Evolutionary conservation across 1,284 basidiomycete genomes (phyloP).

Genomic region (Meira nashicola): DNA sequence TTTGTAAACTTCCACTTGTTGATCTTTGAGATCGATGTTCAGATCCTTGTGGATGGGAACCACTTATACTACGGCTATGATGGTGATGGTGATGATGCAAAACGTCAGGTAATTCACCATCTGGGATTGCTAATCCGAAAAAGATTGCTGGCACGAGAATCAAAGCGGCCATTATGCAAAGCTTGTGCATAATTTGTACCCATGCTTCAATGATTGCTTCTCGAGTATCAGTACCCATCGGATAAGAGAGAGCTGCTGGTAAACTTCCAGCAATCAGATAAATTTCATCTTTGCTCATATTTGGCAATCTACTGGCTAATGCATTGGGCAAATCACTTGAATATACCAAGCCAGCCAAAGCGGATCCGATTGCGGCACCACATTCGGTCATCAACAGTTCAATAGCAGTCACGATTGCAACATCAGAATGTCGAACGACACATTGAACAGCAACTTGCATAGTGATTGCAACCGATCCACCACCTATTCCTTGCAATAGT

Average conservation of each 20-base stretch:
- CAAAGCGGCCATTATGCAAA: constrained; percentile 41
- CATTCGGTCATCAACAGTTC: constrained; percentile 74
- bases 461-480: constrained; percentile 68
- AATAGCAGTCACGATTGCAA: constrained; percentile 75
- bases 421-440: constrained; percentile 67
- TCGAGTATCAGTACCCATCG: constrained; percentile 39
- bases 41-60: neutral
- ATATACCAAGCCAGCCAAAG: constrained; percentile 62
- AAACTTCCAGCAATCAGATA: constrained; percentile 44
- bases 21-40: too few relatives aligned
- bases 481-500: constrained; percentile 71
- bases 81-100: constrained; percentile 6
- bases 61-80: neutral
- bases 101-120: constrained; percentile 25
- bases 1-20: too few relatives aligned
- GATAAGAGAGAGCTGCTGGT: constrained; percentile 49
- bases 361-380: constrained; percentile 68
- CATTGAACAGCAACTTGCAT: constrained; percentile 74
- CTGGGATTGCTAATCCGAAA: constrained; percentile 37
- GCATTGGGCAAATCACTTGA: constrained; percentile 62
- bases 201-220: constrained; percentile 50
- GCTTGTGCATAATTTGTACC: constrained; percentile 44
- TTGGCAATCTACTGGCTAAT: constrained; percentile 59
- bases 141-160: constrained; percentile 42
- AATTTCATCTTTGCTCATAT: constrained; percentile 42